Conservation (phyloP, 169 alveolate genomes). For the Cardiosporidium cionae region DNA sequence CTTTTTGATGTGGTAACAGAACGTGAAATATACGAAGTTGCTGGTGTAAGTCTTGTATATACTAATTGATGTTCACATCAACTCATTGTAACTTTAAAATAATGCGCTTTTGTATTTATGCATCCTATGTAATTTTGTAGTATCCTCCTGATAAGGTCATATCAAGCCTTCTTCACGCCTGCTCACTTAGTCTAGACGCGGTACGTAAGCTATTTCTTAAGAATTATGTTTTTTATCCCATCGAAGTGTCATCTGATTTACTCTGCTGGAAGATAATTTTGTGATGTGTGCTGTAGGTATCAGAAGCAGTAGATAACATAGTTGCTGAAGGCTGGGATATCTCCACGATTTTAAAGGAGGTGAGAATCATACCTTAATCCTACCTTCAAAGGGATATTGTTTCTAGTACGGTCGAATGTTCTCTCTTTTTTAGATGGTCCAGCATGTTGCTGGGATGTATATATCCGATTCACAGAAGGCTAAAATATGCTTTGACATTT, state of each 20-base stretch:
- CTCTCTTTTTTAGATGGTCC: background rate
- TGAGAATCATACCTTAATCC: background rate
- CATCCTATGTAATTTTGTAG: background rate
- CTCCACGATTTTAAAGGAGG: constrained; percentile 26
- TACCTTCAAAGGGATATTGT: background rate
- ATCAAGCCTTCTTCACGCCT: background rate
- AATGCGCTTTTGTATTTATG: background rate
- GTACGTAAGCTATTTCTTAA: background rate
- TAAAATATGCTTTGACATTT: constrained; percentile 10
- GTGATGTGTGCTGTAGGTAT: constrained; percentile 5
- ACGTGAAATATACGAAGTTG: background rate
- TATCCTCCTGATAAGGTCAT: background rate
- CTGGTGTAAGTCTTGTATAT: background rate
- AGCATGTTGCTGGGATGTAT: background rate
- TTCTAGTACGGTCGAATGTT: background rate
- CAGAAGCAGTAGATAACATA: constrained; percentile 10
- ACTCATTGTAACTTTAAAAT: background rate
- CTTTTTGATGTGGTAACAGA: background rate
- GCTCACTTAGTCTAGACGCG: background rate
- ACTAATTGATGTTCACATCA: no score
- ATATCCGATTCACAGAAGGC: constrained; percentile 30
- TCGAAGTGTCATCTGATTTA: background rate
- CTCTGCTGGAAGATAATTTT: background rate
- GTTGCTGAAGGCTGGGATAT: constrained; percentile 32
- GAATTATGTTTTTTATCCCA: background rate